Conservation (phyloP, 305 asterid genomes). For the Solanum hybrid region DNA sequence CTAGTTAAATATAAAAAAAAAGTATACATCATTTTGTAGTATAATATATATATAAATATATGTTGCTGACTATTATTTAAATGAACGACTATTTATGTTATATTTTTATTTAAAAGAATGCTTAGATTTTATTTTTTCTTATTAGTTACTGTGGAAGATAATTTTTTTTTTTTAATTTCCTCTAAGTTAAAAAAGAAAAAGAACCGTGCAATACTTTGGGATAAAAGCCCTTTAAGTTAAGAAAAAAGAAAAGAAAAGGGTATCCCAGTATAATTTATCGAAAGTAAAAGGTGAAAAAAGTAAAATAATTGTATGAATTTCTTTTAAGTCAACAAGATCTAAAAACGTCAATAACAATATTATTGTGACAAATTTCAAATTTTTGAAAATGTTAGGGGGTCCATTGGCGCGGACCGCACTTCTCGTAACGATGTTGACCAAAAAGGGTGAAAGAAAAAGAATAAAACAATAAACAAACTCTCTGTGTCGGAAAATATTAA, state of each 20-base stretch:
- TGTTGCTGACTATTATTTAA: not conserved
- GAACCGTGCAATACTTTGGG: not conserved
- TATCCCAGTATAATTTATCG: not conserved
- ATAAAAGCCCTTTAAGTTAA: not conserved
- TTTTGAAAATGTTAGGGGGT: not conserved
- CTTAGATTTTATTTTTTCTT: not conserved
- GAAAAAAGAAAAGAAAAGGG: not conserved
- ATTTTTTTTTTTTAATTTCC: not conserved
- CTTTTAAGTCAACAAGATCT: not conserved
- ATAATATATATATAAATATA: too few species aligned
- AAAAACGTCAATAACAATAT: not conserved
- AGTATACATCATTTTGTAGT: too few species aligned
- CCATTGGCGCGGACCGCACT: slow-evolving; percentile 7
- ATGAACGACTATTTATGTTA: not conserved
- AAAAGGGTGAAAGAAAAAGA: not conserved
- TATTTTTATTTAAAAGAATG: not conserved
- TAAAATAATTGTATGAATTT: not conserved
- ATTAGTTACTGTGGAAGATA: not conserved
- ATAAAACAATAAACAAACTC: not conserved
- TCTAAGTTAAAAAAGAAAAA: not conserved
- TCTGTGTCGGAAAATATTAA: not conserved
- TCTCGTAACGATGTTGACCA: not conserved
- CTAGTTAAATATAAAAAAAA: not conserved
- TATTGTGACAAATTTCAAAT: not conserved
- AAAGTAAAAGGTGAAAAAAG: not conserved